Base-by-base conservation (phyloP, 2,329 filamentous ascomycete genomes). In the Ophiostoma sp. region DNA sequence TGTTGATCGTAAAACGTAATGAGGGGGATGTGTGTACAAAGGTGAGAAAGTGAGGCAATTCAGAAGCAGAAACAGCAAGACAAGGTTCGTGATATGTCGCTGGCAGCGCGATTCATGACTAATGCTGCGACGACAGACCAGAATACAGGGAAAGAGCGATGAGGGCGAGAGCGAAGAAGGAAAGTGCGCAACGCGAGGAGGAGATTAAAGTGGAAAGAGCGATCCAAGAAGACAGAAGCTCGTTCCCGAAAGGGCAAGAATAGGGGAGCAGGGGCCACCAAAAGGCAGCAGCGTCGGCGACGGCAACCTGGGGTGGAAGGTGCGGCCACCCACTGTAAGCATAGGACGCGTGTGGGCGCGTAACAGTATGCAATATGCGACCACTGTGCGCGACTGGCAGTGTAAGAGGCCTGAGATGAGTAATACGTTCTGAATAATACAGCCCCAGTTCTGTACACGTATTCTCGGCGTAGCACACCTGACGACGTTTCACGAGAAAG, bases 131-230 rank as follows among this genome's bases (percentile, higher is more conserved):
- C 41, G 67, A 42, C 47, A 44, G 27, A 8, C 40, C 41, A 58
- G 65, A 52, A 40, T 16, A 66, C 14, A 38, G 8, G 27, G 36
- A 58, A 42, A 55, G 55, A 62, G 58, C 38, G 55, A 45, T 47
- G n/a, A 44, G 45, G 58, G 49, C 38, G 60, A 62, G 42, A 60
- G 55, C 27, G 38, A 36, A 38, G 18, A 49, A 40, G 60, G 38
- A 69, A 69, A 55, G 64, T 58, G 67, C 65, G 64, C 44, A 63
- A 47, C 14, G 63, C 41, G 62, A 68, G 42, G 60, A 68, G 66
- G 52, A 67, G 67, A 70, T 67, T 68, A 69, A 68, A 64, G 68
- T 68, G 67, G 69, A 65, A 69, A 69, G 69, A 42, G 67, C 55
- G 7, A 41, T 42, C 65, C 12, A 27, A 11, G 27, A 55, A 55